These are phyloP conservation scores for Scedosporium aurantiacum DNA, from an alignment of 2,329 filamentous ascomycete genomes.

Conservation along the genomic window DNA sequence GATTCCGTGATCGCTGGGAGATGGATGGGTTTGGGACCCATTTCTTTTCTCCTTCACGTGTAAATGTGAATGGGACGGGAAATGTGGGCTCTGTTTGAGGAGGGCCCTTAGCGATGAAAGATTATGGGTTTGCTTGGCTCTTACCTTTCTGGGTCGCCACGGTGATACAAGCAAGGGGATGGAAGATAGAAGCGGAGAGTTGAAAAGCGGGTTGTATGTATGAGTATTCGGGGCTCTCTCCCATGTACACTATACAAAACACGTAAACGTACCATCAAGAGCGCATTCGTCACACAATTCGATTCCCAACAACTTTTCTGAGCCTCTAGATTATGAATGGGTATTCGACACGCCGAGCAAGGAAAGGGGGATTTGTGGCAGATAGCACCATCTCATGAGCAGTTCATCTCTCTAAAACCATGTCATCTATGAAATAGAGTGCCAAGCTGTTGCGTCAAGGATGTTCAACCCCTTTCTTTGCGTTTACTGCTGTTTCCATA, in stretches of 20 bases:
- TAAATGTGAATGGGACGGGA: background rate
- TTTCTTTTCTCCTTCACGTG: background rate
- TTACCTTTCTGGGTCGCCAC: background rate
- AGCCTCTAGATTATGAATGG: too few relatives aligned
- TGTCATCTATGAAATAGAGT: too few relatives aligned
- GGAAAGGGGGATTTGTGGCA: too few relatives aligned
- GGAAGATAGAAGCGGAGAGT: background rate
- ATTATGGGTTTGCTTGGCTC: background rate
- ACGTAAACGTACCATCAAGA: background rate
- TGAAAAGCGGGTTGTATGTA: constrained; percentile 3
- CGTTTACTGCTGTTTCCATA: too few relatives aligned
- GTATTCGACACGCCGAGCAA: too few relatives aligned
- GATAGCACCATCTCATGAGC: too few relatives aligned
- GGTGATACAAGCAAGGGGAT: background rate
- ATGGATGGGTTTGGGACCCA: background rate
- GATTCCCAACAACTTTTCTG: background rate
- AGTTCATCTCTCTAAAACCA: too few relatives aligned
- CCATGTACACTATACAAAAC: background rate
- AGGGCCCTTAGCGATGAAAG: background rate
- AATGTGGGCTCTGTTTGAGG: background rate
- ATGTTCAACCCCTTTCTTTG: too few relatives aligned
- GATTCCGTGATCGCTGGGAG: constrained; percentile 35
- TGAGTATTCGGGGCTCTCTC: background rate
- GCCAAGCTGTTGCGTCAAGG: too few relatives aligned
- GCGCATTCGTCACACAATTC: background rate